Percentiles rank a stretch among this genome's conserved stretches.
Evolutionary conservation across 768 basidiomycete genomes (phyloP).

Genomic region (Suillus occidentalis): DNA sequence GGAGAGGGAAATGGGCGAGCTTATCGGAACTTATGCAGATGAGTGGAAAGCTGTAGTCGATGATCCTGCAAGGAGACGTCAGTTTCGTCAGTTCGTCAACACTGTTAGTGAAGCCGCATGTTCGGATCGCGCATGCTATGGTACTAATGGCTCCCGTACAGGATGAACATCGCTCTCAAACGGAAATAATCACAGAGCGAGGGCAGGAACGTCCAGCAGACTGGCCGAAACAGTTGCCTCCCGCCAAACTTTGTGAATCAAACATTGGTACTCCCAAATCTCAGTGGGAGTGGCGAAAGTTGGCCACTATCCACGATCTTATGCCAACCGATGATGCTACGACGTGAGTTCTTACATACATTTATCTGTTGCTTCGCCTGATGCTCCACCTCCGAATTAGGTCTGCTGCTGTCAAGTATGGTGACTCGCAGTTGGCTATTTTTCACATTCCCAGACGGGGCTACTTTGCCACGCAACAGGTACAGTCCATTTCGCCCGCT

Average conservation of each 20-base stretch:
- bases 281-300: conserved; percentile 56
- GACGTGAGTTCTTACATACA: conserved; percentile 37
- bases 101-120: conserved; percentile 35
- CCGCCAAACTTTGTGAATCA: conserved; percentile 42
- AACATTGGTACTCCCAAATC: conserved; percentile 44
- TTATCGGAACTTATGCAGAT: conserved; percentile 64
- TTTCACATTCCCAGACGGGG: conserved; percentile 61
- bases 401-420: conserved; percentile 56
- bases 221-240: conserved; percentile 60
- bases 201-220: conserved; percentile 65
- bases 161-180: conserved; percentile 41
- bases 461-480: conserved; percentile 69
- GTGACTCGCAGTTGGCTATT: conserved; percentile 66
- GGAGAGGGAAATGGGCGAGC: conserved; percentile 62
- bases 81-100: conserved; percentile 68
- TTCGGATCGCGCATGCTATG: too few species aligned
- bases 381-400: conserved; percentile 22
- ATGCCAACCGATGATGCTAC: conserved; percentile 44
- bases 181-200: conserved; percentile 58
- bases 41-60: conserved; percentile 70
- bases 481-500: conserved; percentile 26
- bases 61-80: conserved; percentile 46
- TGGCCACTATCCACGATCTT: conserved; percentile 52
- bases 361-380: background rate
- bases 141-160: background rate